Percentiles rank a stretch among this genome's conserved stretches.
Conservation (phyloP, 208 protist genomes). For the Trypanosoma melophagium region DNA sequence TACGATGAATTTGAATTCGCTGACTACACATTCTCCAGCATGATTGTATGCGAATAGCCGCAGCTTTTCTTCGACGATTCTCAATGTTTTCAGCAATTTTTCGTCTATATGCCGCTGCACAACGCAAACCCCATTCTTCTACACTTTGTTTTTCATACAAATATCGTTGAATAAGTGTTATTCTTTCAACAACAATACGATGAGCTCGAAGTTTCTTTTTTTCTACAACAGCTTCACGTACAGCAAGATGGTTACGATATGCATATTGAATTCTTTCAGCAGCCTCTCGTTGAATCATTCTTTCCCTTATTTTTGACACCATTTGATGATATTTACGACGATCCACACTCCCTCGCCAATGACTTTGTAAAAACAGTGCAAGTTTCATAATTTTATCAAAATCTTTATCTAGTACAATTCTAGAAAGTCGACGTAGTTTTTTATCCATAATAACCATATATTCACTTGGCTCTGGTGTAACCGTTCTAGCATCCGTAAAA, state of each 20-base stretch:
- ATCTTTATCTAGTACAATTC: slow-evolving; percentile 25
- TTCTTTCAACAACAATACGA: slow-evolving; percentile 22
- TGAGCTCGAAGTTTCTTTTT: slow-evolving; percentile 28
- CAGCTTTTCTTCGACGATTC: slow-evolving; percentile 18
- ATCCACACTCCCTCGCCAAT: slow-evolving; percentile 28
- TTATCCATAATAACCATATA: slow-evolving; percentile 39
- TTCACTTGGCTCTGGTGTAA: slow-evolving; percentile 8
- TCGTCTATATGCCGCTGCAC: slow-evolving; percentile 19
- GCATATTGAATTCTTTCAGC: slow-evolving; percentile 36
- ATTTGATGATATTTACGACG: slow-evolving; percentile 10
- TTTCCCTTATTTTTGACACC: not conserved
- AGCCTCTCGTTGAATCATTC: slow-evolving; percentile 25
- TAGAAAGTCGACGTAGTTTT: slow-evolving; percentile 34
- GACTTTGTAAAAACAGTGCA: slow-evolving; percentile 35
- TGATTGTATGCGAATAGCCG: slow-evolving; percentile 44
- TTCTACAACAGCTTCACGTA: slow-evolving; percentile 19
- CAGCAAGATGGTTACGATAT: slow-evolving; percentile 38
- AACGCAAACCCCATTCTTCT: slow-evolving; percentile 35
- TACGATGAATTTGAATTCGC: not conserved
- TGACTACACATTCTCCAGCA: slow-evolving; percentile 53
- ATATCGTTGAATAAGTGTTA: slow-evolving; percentile 39
- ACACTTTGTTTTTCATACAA: slow-evolving; percentile 40
- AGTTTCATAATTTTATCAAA: slow-evolving; percentile 23
- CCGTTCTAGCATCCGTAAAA: not conserved
- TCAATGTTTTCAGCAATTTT: slow-evolving; percentile 24